Evolutionary conservation across 2,329 filamentous ascomycete species (phyloP), one percentile per base, ranked within the genome.

Genomic region (Colletotrichum eleusines): DNA sequence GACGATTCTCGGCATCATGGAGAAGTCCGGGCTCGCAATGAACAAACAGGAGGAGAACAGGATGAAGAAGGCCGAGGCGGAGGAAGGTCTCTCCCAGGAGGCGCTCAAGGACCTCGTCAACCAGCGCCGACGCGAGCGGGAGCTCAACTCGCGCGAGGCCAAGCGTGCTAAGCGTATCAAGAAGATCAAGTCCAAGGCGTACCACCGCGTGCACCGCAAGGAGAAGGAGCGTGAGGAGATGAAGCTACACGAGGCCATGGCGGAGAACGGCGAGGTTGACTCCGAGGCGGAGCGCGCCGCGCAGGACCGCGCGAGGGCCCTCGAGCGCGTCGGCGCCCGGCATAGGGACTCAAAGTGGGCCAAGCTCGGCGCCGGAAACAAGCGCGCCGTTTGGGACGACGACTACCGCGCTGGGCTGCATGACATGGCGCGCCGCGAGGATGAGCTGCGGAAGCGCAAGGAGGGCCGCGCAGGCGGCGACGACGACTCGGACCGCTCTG

Each of bases 161-260:
- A 91, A 94, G 53, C 92, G 94, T 67, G 89, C 94, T 9, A 97
- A 95, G 82, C 91, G 96, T 31, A 94, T 99, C 82, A 97, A 98
- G 84, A 98, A 98, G 85, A 99, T 99, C 84, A 99, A 99, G 86
- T 97, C 93, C 79, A 99, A 98, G 81, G 89, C 94, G 0, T 99
- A 97, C 79, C 93, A 95, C 66, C 91, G 95, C 54, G 92, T 98
- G 18, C 95, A 98, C 81, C 90, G 95, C 46, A 97, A 92, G 78
- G 93, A 90, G 80, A 76, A 84, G 75, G 81, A 87, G 74, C 84
- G 87, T 66, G 79, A 89, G 72, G 80, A 90, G 79, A 83, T 85
- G 77, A 87, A 86, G 20, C 80, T 83, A 20, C 82, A 81, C 23
- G 86, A 87, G 77, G 86, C 77, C 66, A 85, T 85, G 80, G 86